These are phyloP conservation scores for Wallemia hederae DNA, from an alignment of 1,284 basidiomycete species.

Conservation along the genomic window DNA sequence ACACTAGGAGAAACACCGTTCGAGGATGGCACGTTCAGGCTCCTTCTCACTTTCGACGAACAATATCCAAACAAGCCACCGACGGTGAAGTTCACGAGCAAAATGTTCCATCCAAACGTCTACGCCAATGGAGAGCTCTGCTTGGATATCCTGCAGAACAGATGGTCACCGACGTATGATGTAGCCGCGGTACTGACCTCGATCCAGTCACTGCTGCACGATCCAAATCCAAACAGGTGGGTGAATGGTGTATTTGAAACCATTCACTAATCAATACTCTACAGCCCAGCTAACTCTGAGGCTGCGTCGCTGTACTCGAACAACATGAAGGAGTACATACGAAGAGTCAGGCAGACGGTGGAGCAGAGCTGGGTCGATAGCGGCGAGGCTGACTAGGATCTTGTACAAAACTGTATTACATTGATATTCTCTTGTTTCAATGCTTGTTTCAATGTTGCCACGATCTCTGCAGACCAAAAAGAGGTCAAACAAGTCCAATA, in stretches of 20 bases:
- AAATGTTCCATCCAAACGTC: conserved; percentile 98
- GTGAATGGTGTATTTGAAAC: conserved; percentile 8
- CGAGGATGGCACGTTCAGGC: conserved; percentile 94
- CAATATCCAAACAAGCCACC: conserved; percentile 96
- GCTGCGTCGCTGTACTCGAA: conserved; percentile 85
- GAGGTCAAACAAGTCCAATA: background rate
- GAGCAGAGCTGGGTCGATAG: conserved; percentile 64
- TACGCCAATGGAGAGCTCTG: conserved; percentile 95
- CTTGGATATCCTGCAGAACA: conserved; percentile 87
- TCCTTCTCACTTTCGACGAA: conserved; percentile 82
- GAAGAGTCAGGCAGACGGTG: conserved; percentile 65
- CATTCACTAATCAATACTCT: background rate
- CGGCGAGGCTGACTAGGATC: background rate
- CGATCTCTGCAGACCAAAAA: background rate
- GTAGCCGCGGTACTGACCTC: conserved; percentile 90
- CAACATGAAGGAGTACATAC: conserved; percentile 94
- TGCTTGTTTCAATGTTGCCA: background rate
- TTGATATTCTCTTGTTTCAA: background rate
- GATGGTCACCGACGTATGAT: conserved; percentile 95
- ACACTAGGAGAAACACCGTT: conserved; percentile 74
- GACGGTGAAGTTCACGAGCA: conserved; percentile 78
- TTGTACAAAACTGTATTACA: background rate
- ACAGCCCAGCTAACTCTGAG: conserved; percentile 83
- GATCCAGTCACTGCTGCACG: conserved; percentile 80
- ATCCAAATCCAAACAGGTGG: conserved; percentile 70